Conservation (phyloP, 768 basidiomycete species). For the Crassisporium funariophilum region DNA sequence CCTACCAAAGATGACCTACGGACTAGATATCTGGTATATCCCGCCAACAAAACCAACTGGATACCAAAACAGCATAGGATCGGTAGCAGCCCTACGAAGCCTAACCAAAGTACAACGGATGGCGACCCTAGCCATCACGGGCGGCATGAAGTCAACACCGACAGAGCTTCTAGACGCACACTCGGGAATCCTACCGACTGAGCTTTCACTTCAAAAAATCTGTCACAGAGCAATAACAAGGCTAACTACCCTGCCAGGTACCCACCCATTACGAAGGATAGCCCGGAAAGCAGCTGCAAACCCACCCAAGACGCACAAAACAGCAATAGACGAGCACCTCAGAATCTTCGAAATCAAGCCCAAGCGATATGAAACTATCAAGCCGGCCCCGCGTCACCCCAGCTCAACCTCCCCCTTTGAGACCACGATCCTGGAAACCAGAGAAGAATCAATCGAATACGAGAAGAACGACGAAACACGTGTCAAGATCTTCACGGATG, state of each 20-base stretch:
- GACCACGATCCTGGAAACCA: no score
- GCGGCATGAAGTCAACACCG: background rate
- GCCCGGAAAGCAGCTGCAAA: background rate
- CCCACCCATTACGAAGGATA: conserved; percentile 1
- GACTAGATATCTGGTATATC: conserved; percentile 8
- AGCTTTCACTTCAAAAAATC: conserved; percentile 2
- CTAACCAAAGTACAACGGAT: conserved; percentile 1
- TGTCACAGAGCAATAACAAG: conserved; percentile 3
- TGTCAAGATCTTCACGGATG: no score
- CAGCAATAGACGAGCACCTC: background rate
- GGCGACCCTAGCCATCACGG: conserved; percentile 8
- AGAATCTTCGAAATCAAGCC: background rate
- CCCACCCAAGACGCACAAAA: background rate
- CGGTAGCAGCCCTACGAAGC: background rate
- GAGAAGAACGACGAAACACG: no score
- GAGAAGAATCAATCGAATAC: no score
- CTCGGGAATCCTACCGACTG: conserved; percentile 9
- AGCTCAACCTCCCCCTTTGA: no score
- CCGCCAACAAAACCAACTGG: background rate
- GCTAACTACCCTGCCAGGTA: background rate
- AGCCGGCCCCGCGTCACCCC: no score
- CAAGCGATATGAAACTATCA: no score
- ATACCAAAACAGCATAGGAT: background rate
- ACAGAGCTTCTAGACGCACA: conserved; percentile 10
- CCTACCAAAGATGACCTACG: conserved; percentile 12